Evolutionary conservation across 305 asterid species (phyloP).

Genomic region (Solanum hybrid): DNA sequence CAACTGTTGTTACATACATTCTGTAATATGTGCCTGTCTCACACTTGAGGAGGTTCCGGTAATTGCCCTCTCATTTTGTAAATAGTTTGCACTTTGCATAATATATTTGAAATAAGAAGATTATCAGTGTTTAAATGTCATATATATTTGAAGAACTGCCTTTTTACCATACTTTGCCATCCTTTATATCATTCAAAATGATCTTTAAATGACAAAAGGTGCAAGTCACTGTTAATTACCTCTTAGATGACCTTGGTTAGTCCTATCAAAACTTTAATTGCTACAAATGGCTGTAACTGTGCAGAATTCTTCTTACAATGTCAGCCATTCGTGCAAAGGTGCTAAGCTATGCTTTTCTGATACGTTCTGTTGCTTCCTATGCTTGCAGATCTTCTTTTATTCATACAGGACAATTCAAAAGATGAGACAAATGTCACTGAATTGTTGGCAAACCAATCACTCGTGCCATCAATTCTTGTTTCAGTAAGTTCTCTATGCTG

Average conservation of each 20-base stretch:
- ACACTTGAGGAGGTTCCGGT: neutral
- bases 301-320: neutral
- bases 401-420: constrained; percentile 55
- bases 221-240: neutral
- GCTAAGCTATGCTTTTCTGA: neutral
- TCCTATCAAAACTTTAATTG: neutral
- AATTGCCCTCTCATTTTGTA: neutral
- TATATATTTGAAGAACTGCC: neutral
- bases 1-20: neutral
- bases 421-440: constrained; percentile 45
- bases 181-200: neutral
- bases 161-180: neutral
- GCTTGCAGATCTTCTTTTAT: constrained; percentile 63
- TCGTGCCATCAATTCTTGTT: constrained; percentile 50
- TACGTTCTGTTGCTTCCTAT: neutral
- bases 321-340: neutral
- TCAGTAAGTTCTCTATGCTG: constrained; percentile 39
- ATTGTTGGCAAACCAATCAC: constrained; percentile 45
- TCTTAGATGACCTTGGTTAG: neutral
- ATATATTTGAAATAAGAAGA: neutral
- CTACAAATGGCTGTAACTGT: neutral
- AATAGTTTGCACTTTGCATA: neutral
- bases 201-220: neutral
- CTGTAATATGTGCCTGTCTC: neutral
- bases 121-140: neutral